Conservation (phyloP, 257 asterid species). For the Nicotiana knightiana region DNA sequence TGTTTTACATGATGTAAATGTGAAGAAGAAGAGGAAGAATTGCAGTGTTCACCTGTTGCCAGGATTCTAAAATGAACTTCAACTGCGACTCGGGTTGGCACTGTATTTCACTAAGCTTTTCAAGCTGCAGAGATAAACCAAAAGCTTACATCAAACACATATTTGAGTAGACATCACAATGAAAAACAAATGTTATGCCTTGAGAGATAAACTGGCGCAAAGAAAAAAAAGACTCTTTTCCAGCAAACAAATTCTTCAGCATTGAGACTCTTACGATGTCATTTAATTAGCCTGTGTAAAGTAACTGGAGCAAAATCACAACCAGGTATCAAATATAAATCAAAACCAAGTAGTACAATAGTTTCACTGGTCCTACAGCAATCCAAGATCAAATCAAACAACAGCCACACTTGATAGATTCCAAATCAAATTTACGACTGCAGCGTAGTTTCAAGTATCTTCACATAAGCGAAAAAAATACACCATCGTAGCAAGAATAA, state of each 20-base stretch:
- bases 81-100: conserved; percentile 82
- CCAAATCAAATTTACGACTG: background rate
- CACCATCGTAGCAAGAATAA: background rate
- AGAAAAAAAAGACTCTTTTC: background rate
- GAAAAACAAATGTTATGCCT: background rate
- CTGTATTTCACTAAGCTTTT: conserved; percentile 83
- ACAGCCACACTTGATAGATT: background rate
- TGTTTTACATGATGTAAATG: background rate
- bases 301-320: background rate
- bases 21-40: background rate
- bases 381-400: background rate
- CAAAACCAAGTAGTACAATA: background rate
- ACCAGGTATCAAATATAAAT: background rate
- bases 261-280: background rate
- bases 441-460: background rate
- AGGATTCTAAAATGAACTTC: conserved; percentile 85
- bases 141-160: background rate
- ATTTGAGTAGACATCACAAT: background rate
- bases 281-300: background rate
- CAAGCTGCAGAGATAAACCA: conserved; percentile 53
- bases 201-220: background rate
- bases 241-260: background rate
- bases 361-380: background rate
- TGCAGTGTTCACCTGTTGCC: conserved; percentile 77
- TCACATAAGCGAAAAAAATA: background rate